Base-by-base conservation (phyloP, 495 filamentous ascomycete species). In the Penicillium dipodomyicola region DNA sequence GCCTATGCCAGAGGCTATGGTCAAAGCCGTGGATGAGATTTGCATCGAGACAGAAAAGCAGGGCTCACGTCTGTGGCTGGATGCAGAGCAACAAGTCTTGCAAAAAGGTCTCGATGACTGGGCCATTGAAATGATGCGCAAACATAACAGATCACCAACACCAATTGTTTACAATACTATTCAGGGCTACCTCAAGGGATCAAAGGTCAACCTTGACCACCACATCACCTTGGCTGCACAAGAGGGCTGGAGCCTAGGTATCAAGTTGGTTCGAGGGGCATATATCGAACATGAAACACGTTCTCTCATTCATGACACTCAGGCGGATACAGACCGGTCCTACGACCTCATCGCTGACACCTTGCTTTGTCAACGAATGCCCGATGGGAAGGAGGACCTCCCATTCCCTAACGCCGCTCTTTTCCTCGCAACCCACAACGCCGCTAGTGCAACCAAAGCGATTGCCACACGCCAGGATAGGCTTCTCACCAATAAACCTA, bases 371-470 rank as follows among this genome's bases (percentile, higher is more conserved):
- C 63, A 52, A 48, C 51, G 43, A 20, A 61, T 62, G 46, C 61
- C 59, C 7, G 56, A 58, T 15, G 48, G 49, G 7, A 41, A 43
- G n/a, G 52, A 58, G 12, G n/a, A 57, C 8, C 49, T 61, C 22
- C 49, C 48, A 3, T 74, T 75, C 41, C 71, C 73, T 1, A 56
- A 63, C 23, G 62, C 70, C 22, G 65, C 70, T 19, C 68, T 77
- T 15, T 72, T 77, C 46, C 71, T 77, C 17, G 73, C 73, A 0
- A 72, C 70, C n/a, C 73, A 77, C 39, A 77, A 77, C 49, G 61
- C 65, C 1, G 61, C 63, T 1, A 68, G 66, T 33, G 64, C 68
- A 15, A 58, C 59, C n/a, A 73, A 67, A 41, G 73, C 72, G 6
- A 67, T 65, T 29, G 15, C 62, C 1, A 67, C 67, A 0, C 57